Conservation (phyloP, 768 basidiomycete species). For the Pisolithus marmoratus region DNA sequence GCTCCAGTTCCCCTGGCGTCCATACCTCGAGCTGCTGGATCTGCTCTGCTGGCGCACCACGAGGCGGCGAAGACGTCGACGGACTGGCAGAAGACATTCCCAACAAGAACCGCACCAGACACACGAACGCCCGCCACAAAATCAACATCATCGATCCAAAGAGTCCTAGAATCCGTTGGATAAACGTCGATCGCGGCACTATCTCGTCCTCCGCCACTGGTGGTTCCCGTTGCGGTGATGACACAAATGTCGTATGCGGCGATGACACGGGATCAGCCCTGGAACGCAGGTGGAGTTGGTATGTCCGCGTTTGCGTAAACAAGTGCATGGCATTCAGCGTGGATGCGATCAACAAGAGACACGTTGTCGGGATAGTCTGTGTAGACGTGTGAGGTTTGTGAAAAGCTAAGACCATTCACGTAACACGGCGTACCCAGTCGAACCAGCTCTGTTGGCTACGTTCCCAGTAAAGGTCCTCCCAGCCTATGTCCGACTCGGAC, state of each 20-base stretch:
- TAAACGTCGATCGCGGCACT: conserved; percentile 39
- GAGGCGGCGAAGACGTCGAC: conserved; percentile 27
- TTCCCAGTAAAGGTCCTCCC: conserved; percentile 75
- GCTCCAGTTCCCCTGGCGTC: conserved; percentile 69
- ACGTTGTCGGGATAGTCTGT: conserved; percentile 62
- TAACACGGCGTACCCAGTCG: conserved; percentile 58
- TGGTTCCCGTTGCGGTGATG: conserved; percentile 30
- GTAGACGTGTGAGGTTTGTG: conserved; percentile 1
- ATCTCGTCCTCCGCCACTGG: conserved; percentile 26
- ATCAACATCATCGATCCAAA: conserved; percentile 32
- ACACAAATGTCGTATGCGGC: conserved; percentile 62
- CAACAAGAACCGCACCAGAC: conserved; percentile 62
- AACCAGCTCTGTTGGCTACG: conserved; percentile 64
- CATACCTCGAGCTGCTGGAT: conserved; percentile 80
- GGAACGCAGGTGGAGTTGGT: conserved; percentile 56
- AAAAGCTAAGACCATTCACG: conserved; percentile 2
- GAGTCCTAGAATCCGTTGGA: conserved; percentile 29
- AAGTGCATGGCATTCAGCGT: conserved; percentile 59
- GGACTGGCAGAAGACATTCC: conserved; percentile 47
- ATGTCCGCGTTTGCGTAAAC: conserved; percentile 63
- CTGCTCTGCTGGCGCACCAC: conserved; percentile 37
- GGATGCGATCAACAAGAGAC: conserved; percentile 49
- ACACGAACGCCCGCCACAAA: conserved; percentile 47
- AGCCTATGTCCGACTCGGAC: conserved; percentile 64
- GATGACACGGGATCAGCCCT: conserved; percentile 60